Evolutionary conservation across 768 basidiomycete species (phyloP), one percentile per base, ranked within the genome.

Genomic region (Pholiota conissans): DNA sequence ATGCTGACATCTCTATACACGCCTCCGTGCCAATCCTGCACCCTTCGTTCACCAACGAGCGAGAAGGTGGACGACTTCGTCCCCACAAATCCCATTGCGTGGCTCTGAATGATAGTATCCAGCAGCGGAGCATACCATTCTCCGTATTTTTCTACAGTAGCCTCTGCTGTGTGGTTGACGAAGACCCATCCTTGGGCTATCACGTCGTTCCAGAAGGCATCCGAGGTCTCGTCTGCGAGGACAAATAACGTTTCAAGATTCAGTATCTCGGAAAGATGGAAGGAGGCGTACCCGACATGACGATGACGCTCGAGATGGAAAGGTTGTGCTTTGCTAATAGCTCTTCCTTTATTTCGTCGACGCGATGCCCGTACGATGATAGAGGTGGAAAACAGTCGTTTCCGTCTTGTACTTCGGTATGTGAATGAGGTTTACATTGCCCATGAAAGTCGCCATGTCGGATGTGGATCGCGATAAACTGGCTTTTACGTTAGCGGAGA

Each of bases 41-140:
- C 84, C 24, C 85, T 69, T 27, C 78, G 74, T 16, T 69, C 70
- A 3, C 82, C 80, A 16, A 86, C 60, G 32, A 82, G 63, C 35
- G 81, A 81, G 69, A 84, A 81, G 27, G 85, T 86, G 26, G 83
- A 85, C 37, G 69, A 64, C 18, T 75, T 67, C 3, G 83, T 85
- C 16, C 86, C 85, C 10, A 87, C 79, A 61, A 86, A 81, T 13
- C 83, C 85, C 2, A 73, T 63, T 6, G 76, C 83, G 34, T 73
- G 70, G 16, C 82, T 83, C 58, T 85, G 84, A 34, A 80, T 73
- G 9, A 79, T 79, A 5, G 81, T 77, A 60, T 86, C 84, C 10
- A 86, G 65, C 32, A 86, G 62, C 8, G 79, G 67, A 14, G 76
- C 72, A 65, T 82, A 79, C 78, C 78, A 79, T 58, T 71, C 71